Base-by-base conservation (phyloP, 2,329 filamentous ascomycete species). In the Fusarium phyllophilum region DNA sequence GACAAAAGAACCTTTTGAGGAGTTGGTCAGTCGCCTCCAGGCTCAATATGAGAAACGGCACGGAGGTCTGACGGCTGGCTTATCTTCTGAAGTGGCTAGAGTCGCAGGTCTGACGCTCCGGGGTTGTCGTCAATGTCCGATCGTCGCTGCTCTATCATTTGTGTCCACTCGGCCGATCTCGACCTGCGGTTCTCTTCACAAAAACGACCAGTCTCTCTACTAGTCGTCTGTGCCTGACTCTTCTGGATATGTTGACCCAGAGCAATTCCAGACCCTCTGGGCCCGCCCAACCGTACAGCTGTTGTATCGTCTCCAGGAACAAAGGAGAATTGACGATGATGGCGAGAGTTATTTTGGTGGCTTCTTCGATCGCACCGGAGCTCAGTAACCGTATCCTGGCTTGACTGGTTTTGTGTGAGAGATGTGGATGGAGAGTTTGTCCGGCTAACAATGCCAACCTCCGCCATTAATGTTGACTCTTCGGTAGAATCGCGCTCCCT, bases 281-380 rank as follows among this genome's bases (percentile, higher is more conserved):
- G n/a, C 18, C 31, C 56, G 17, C 38, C 46, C 44, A 62, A 55
- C 31, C 38, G 59, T 29, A 66, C 57, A 51, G 45, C 59, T 45
- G 73, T 60, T 45, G 34, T 67, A 59, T 79, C 76, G 41, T 79
- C 75, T 55, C 77, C 78, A 29, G 73, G 71, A 33, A 78, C 75
- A 57, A 80, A 80, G 6, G 78, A 80, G 52, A 80, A 80, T 36
- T 76, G 73, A 56, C 79, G 76, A 48, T 62, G 73, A 57, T 80
- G 75, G 22, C 34, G 66, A 57, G 34, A 29, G 22, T 42, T 34
- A 39, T 45, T 52, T 41, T 38, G 46, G 12, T 62, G 58, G 49
- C 26, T 45, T 39, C 24, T 48, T n/a, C 45, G 31, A 33, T 24
- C 52, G 14, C 55, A 41, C 46, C 57, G 36, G 56, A 36, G 34